phyloP scores from a whole-genome alignment of 345 rosid genomes.

The Syzygium oleosum region DNA sequence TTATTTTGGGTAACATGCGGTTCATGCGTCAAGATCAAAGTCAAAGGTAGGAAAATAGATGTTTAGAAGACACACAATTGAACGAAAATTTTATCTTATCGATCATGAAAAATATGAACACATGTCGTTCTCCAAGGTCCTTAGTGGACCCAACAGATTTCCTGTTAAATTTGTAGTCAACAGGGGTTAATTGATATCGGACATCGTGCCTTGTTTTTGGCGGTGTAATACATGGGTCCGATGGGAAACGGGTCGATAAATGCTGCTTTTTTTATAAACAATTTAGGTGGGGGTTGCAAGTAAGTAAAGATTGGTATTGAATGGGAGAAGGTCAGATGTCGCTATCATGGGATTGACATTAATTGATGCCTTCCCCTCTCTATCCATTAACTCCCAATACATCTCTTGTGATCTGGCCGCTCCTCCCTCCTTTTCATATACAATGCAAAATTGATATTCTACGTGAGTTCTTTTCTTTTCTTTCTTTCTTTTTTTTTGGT shows the following conservation, averaged over 20 bases:
- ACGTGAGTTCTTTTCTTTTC: neutral
- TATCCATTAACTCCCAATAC: neutral
- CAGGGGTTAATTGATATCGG: neutral
- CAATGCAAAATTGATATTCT: neutral
- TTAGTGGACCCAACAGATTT: neutral
- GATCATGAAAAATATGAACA: neutral
- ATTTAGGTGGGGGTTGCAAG: neutral
- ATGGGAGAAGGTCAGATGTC: neutral
- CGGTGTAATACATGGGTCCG: neutral
- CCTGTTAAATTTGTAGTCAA: neutral
- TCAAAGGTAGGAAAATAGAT: neutral
- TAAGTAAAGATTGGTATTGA: neutral
- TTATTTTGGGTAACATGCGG: neutral
- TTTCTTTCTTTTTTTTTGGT: neutral
- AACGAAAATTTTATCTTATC: neutral
- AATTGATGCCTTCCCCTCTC: neutral
- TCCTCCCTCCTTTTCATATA: neutral
- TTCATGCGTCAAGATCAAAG: neutral
- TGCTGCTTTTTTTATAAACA: neutral
- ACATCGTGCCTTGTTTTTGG: neutral
- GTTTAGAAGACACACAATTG: neutral
- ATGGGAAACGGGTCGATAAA: neutral
- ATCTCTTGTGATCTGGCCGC: neutral
- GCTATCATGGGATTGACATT: neutral
- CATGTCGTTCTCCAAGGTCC: neutral